These are phyloP conservation scores for Phytopythium cucurbitacearum DNA, from an alignment of 352 stramenopile genomes.

Conservation along the genomic window DNA sequence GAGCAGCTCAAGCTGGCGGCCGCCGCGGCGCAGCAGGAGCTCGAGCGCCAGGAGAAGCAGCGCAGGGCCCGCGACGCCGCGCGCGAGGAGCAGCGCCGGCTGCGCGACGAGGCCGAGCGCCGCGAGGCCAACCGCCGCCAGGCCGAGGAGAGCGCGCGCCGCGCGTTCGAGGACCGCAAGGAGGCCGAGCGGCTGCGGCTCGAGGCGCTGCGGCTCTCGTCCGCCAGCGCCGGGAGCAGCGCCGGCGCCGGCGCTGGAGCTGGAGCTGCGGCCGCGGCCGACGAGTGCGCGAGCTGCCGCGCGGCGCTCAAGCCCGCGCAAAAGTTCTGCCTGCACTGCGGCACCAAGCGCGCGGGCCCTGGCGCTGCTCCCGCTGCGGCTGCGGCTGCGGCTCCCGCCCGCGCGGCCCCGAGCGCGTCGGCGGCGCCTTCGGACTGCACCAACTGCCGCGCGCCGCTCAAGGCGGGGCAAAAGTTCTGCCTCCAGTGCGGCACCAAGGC, in stretches of 20 bases:
- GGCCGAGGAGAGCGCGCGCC: slow-evolving; percentile 54
- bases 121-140: slow-evolving; percentile 55
- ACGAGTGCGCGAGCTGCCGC: slow-evolving; percentile 9
- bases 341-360: slow-evolving; percentile 25
- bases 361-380: not conserved
- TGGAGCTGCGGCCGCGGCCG: not conserved
- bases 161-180: slow-evolving; percentile 57
- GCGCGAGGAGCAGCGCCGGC: slow-evolving; percentile 41
- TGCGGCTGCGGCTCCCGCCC: not conserved
- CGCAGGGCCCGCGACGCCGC: slow-evolving; percentile 33
- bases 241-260: slow-evolving; percentile 5
- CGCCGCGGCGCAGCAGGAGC: slow-evolving; percentile 42
- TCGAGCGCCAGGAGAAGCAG: slow-evolving; percentile 55
- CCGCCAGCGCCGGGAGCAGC: slow-evolving; percentile 16
- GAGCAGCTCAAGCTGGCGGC: slow-evolving; percentile 55
- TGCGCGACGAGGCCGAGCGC: slow-evolving; percentile 53
- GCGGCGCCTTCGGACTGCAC: slow-evolving; percentile 17
- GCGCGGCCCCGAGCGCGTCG: slow-evolving; percentile 9
- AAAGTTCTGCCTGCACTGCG: slow-evolving; percentile 73
- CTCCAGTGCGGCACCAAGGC: slow-evolving; percentile 57
- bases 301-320: slow-evolving; percentile 26
- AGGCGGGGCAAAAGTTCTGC: slow-evolving; percentile 77
- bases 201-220: slow-evolving; percentile 48
- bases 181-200: slow-evolving; percentile 57
- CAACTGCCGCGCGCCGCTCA: slow-evolving; percentile 45